Evolutionary conservation across 1,284 basidiomycete species (phyloP).

Genomic region (Malassezia equina): DNA sequence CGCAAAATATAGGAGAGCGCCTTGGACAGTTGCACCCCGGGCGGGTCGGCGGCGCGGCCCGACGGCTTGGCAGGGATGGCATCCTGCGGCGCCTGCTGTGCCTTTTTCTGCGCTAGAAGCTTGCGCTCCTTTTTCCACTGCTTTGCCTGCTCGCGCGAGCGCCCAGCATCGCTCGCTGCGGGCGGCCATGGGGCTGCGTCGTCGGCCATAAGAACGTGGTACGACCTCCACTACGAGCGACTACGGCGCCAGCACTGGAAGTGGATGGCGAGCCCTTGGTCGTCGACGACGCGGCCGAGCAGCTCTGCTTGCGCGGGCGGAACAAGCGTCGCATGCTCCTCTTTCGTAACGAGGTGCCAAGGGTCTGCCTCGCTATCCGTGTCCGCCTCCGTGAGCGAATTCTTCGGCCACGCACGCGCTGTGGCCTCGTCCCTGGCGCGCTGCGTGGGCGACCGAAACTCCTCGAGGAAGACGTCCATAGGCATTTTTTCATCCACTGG

Average conservation of each 20-base stretch:
- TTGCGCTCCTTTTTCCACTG: conserved; percentile 21
- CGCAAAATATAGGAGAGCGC: conserved; percentile 72
- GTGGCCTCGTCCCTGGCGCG: conserved; percentile 1
- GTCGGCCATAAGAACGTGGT: not conserved
- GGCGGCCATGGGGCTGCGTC: not conserved
- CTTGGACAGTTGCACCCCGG: conserved; percentile 56
- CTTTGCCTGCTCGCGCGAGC: conserved; percentile 22
- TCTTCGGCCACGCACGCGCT: not conserved
- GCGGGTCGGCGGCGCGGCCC: conserved; percentile 9
- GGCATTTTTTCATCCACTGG: not conserved
- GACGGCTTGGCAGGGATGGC: not conserved
- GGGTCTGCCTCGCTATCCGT: not conserved
- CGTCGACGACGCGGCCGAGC: conserved; percentile 1
- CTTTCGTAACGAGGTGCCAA: conserved; percentile 4
- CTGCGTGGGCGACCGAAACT: conserved; percentile 15
- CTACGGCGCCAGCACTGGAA: conserved; percentile 13
- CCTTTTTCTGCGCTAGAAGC: conserved; percentile 15
- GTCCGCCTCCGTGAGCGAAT: not conserved
- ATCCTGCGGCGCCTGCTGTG: conserved; percentile 18
- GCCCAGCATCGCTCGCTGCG: not conserved
- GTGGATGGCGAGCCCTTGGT: conserved; percentile 4
- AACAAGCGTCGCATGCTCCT: conserved; percentile 3
- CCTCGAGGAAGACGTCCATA: conserved; percentile 13
- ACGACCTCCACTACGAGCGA: conserved; percentile 1
- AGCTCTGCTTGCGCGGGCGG: not conserved